These are phyloP conservation scores for Penicillium daleae DNA, from an alignment of 495 filamentous ascomycete genomes.

Conservation along the genomic window DNA sequence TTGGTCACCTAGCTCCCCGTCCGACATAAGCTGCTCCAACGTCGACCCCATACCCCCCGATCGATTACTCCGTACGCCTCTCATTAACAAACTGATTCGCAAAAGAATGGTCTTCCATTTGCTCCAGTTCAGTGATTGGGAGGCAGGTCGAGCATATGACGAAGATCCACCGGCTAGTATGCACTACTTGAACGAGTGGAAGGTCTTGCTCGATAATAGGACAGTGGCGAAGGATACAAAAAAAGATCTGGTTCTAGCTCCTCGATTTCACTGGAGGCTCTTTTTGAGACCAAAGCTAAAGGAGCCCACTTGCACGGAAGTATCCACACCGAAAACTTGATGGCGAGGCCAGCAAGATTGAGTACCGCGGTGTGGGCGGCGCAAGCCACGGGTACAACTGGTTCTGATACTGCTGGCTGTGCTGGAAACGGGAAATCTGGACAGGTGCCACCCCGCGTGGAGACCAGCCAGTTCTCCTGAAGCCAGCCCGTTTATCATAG, in stretches of 20 bases:
- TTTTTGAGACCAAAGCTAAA: no score
- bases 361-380: no score
- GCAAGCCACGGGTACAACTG: no score
- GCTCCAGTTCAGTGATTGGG: slow-evolving; percentile 17
- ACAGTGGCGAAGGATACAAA: no score
- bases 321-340: no score
- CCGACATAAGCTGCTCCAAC: slow-evolving; percentile 5
- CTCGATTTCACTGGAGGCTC: no score
- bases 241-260: no score
- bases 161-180: slow-evolving; percentile 10
- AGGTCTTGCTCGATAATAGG: not conserved
- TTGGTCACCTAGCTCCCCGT: slow-evolving; percentile 1
- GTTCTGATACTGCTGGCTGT: slow-evolving; percentile 39
- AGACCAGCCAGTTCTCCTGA: slow-evolving; percentile 20
- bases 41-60: slow-evolving; percentile 8
- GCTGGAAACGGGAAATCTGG: slow-evolving; percentile 35
- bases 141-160: slow-evolving; percentile 4
- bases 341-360: no score
- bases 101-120: slow-evolving; percentile 19
- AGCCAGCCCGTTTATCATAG: slow-evolving; percentile 27
- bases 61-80: slow-evolving; percentile 10
- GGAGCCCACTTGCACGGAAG: no score
- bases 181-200: slow-evolving; percentile 6
- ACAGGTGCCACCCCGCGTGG: slow-evolving; percentile 33
- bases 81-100: slow-evolving; percentile 10